Conservation (phyloP, 2,329 filamentous ascomycete species). For the Blumeriella jaapii region DNA sequence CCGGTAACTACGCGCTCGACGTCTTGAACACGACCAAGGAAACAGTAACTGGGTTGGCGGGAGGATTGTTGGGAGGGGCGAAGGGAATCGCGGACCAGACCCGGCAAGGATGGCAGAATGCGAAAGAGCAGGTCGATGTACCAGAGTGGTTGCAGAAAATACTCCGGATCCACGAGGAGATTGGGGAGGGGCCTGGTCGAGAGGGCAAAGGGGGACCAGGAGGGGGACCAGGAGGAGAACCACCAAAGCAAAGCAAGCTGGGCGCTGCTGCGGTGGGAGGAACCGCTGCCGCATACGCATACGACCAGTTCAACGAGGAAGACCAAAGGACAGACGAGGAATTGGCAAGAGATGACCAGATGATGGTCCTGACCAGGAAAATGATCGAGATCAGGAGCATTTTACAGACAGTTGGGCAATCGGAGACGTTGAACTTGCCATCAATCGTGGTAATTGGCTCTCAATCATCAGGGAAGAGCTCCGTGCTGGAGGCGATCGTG, state of each 20-base stretch:
- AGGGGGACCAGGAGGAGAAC: constrained; percentile 36
- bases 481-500: constrained; percentile 90
- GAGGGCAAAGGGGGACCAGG: constrained; percentile 30
- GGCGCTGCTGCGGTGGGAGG: constrained; percentile 55
- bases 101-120: constrained; percentile 68
- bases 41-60: constrained; percentile 56
- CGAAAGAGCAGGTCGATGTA: constrained; percentile 62
- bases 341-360: constrained; percentile 81
- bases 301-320: constrained; percentile 57
- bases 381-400: constrained; percentile 98
- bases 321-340: constrained; percentile 50
- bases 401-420: constrained; percentile 83
- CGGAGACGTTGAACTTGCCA: constrained; percentile 73
- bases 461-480: constrained; percentile 96
- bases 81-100: constrained; percentile 71
- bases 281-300: constrained; percentile 67
- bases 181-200: constrained; percentile 34
- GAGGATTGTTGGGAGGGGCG: constrained; percentile 57
- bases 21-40: constrained; percentile 64
- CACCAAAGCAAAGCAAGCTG: constrained; percentile 46
- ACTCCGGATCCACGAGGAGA: constrained; percentile 48
- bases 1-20: constrained; percentile 67
- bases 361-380: constrained; percentile 98
- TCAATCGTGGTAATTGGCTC: constrained; percentile 99
- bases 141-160: constrained; percentile 74